Evolutionary conservation across 495 filamentous ascomycete species (phyloP).

Genomic region (Aspergillus taichungensis): DNA sequence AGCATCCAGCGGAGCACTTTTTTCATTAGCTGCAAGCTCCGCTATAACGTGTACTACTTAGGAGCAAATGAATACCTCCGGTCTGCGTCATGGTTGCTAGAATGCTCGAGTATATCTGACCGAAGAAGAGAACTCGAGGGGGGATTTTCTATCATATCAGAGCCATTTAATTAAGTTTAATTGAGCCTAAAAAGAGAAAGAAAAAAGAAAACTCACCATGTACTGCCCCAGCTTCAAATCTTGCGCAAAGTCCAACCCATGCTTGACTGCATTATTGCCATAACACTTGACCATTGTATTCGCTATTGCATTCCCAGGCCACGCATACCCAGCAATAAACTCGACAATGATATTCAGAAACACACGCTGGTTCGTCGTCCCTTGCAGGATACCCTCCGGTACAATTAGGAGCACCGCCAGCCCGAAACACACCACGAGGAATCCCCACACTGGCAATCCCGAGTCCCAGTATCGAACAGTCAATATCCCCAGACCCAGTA

Average conservation of each 20-base stretch:
- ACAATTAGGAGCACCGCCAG: slow-evolving; percentile 62
- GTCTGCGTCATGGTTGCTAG: slow-evolving; percentile 30
- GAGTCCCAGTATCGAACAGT: slow-evolving; percentile 43
- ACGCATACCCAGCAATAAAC: slow-evolving; percentile 65
- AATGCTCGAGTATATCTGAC: slow-evolving; percentile 40
- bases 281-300: slow-evolving; percentile 86
- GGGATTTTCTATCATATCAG: slow-evolving; percentile 34
- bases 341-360: slow-evolving; percentile 70
- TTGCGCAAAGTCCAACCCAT: slow-evolving; percentile 39
- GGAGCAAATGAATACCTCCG: slow-evolving; percentile 6
- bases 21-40: slow-evolving; percentile 14
- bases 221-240: slow-evolving; percentile 48
- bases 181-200: not conserved
- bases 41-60: slow-evolving; percentile 24
- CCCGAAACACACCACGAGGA: slow-evolving; percentile 57
- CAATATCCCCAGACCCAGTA: slow-evolving; percentile 54
- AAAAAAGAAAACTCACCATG: slow-evolving; percentile 17
- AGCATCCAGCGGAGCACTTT: slow-evolving; percentile 42
- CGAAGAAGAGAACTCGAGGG: slow-evolving; percentile 41
- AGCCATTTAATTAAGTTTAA: not conserved
- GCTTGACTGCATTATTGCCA: slow-evolving; percentile 46
- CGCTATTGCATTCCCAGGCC: slow-evolving; percentile 71
- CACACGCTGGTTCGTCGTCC: slow-evolving; percentile 55
- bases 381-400: slow-evolving; percentile 77
- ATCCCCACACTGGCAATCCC: slow-evolving; percentile 70